Evolutionary conservation across 2,329 filamentous ascomycete genomes (phyloP).

Genomic region (Apiospora kogelbergensis): DNA sequence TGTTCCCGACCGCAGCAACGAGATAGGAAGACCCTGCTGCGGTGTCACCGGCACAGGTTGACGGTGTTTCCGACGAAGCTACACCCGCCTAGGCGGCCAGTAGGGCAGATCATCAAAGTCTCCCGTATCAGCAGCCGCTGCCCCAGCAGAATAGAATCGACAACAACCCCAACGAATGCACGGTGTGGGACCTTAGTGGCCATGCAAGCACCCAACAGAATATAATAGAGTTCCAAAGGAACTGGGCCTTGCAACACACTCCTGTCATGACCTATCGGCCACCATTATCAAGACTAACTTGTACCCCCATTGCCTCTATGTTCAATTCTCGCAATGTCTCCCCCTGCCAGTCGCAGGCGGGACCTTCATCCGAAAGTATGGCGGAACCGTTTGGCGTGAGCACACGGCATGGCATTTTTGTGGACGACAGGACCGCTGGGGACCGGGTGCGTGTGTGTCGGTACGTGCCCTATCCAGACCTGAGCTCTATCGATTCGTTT

Average conservation of each 20-base stretch:
- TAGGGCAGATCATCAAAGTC: background rate
- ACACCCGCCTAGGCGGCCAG: slow-evolving; percentile 1
- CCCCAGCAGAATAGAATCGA: background rate
- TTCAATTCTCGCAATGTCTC: background rate
- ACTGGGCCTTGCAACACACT: background rate
- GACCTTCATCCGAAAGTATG: background rate
- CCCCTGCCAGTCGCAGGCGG: background rate
- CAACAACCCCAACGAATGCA: background rate
- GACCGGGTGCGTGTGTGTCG: background rate
- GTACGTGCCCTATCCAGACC: background rate
- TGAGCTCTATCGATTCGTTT: background rate
- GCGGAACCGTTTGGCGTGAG: background rate
- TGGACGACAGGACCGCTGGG: background rate
- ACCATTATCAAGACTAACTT: background rate
- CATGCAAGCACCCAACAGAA: background rate
- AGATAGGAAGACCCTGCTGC: slow-evolving; percentile 18
- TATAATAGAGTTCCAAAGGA: background rate
- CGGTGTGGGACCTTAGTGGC: background rate
- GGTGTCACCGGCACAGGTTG: slow-evolving; percentile 22
- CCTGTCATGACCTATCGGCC: background rate
- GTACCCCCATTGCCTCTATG: background rate
- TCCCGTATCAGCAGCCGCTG: background rate
- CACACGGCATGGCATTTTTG: background rate
- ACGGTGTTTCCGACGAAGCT: background rate
- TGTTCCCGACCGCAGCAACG: slow-evolving; percentile 57